A percentile compares a stretch with the other conserved stretches of the same genome.
Conservation (phyloP, 495 filamentous ascomycete genomes). For the Podospora australis region DNA sequence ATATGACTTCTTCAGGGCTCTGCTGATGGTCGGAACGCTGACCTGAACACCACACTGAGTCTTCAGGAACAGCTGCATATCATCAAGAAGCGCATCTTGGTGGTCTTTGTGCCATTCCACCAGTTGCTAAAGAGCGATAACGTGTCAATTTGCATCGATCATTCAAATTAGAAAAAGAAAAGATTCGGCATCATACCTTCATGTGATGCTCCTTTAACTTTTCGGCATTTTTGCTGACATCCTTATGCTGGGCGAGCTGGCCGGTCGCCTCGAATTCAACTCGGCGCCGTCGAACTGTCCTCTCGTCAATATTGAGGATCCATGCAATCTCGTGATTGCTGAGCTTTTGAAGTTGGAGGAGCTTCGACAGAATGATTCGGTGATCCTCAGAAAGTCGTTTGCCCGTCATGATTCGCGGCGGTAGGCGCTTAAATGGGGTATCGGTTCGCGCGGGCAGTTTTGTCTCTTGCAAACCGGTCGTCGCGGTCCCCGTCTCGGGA, state of each 20-base stretch:
- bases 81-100: constrained; percentile 22
- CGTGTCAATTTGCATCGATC: background rate
- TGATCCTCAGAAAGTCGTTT: constrained; percentile 21
- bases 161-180: background rate
- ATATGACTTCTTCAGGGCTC: constrained; percentile 6
- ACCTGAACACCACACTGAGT: constrained; percentile 17
- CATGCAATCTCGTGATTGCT: constrained; percentile 24
- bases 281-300: constrained; percentile 22
- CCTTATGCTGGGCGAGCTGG: constrained; percentile 14
- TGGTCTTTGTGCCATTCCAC: constrained; percentile 22
- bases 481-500: too few relatives aligned
- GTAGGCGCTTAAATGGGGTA: too few relatives aligned
- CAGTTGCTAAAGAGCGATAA: constrained; percentile 16
- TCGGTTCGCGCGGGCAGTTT: too few relatives aligned
- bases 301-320: constrained; percentile 16
- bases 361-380: constrained; percentile 12
- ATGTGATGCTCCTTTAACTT: constrained; percentile 23
- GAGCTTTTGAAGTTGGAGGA: constrained; percentile 20
- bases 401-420: constrained; percentile 16
- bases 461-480: constrained; percentile 1
- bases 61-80: constrained; percentile 24
- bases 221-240: constrained; percentile 27
- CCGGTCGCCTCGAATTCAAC: constrained; percentile 18
- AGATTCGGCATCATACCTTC: constrained; percentile 13
- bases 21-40: constrained; percentile 19